Evolutionary conservation across 306 rosid genomes (phyloP), one percentile per base, ranked within the genome.

Genomic region (Luffa acutangula): DNA sequence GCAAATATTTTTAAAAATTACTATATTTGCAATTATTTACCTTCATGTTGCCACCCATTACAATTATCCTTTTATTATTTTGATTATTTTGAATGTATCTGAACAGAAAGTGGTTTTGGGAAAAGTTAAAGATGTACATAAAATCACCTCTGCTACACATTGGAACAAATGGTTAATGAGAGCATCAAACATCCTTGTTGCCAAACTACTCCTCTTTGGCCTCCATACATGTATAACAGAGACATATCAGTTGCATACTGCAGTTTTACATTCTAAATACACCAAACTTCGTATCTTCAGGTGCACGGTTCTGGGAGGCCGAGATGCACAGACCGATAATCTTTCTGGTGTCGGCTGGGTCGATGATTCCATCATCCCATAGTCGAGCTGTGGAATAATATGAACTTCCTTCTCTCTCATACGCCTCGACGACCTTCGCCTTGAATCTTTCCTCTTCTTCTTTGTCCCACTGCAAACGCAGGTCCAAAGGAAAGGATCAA

Each of bases 301-400:
- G 83, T 78, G 71, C 85, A 71, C 93, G 91, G 89, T 91, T 90
- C 81, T 74, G 64, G 69, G 95, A 92, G 37, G 97, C 93, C 39
- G 98, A 95, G 74, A 95, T 67, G 83, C 86, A 87, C 58, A 95
- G 87, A 43, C 97, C 97, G 25, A 95, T 85, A 14, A 92, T 65
- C 84, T 81, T 95, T 87, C 97, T 89, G 43, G 96, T 91, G 84
- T 95, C 98, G 1, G 98, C 98, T 56, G 98, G 98, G 87, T 95
- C 98, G 80, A 92, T 89, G 74, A 95, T 83, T 80, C 97, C 97
- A 82, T 92, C 98, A 49, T 95, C 98, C 97, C 97, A 90, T 12
- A 95, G 90, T 91, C 97, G 88, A 7, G 97, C 97, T 17, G 97
- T 92, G 67, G 98, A 92, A 89, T 90, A 95, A 69, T 92, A 95